Conservation (phyloP, 345 rosid species). For the Cardamine resedifolia region DNA sequence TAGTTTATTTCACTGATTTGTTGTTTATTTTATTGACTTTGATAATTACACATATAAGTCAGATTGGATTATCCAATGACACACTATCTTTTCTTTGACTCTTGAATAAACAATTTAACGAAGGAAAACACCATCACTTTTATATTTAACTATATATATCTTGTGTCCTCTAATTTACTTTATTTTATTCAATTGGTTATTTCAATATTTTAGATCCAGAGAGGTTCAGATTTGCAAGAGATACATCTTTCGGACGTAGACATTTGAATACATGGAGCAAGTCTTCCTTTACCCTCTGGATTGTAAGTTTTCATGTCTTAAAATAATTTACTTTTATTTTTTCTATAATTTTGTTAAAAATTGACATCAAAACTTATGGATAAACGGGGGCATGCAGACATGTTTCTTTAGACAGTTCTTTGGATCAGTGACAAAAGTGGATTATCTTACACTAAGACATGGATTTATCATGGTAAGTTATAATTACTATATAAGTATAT, state of each 20-base stretch:
- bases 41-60: not conserved
- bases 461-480: conserved; percentile 76
- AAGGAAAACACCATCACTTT: not conserved
- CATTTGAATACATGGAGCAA: conserved; percentile 76
- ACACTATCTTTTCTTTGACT: conserved; percentile 23
- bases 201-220: conserved; percentile 66
- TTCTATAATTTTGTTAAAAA: not conserved
- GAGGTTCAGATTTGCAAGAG: conserved; percentile 92
- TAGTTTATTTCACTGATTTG: conserved; percentile 5
- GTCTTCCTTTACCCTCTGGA: conserved; percentile 70
- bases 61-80: conserved; percentile 8
- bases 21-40: not conserved
- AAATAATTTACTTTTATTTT: not conserved
- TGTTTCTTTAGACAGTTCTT: conserved; percentile 95
- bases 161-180: not conserved
- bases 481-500: not conserved
- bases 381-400: conserved; percentile 44
- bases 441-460: conserved; percentile 82
- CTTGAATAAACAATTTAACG: conserved; percentile 12
- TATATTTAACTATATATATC: not conserved
- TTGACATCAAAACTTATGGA: not conserved
- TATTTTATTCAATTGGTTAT: conserved; percentile 9
- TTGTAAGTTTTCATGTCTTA: conserved; percentile 50
- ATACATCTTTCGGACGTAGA: conserved; percentile 88
- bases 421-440: conserved; percentile 81